Conservation (phyloP, 2,329 filamentous ascomycete genomes). For the Exophiala xenobiotica region DNA sequence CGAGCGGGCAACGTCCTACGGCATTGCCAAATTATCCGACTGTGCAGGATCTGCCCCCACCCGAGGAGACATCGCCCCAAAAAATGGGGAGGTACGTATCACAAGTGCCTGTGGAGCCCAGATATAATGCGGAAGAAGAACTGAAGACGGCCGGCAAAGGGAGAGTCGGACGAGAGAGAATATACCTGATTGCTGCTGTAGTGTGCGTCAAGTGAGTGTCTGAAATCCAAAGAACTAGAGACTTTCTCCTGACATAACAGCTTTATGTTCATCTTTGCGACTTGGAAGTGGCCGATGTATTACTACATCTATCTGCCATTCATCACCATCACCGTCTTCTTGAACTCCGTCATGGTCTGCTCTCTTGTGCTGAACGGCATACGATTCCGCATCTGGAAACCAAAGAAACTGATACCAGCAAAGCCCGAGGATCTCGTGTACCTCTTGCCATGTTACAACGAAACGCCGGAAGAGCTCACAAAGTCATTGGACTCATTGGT, state of each 20-base stretch:
- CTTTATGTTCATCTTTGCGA: neutral
- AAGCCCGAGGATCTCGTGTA: neutral
- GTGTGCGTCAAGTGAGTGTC: neutral
- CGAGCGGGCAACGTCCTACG: neutral
- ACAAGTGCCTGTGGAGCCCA: neutral
- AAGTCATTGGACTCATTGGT: neutral
- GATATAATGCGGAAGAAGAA: neutral
- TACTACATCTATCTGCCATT: neutral
- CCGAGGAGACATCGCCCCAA: neutral
- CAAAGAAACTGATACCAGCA: neutral
- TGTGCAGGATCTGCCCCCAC: neutral
- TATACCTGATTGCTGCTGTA: neutral
- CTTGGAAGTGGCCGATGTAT: neutral
- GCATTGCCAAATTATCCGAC: neutral
- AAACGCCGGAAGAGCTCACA: neutral
- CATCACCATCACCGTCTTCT: neutral
- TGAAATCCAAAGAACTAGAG: neutral
- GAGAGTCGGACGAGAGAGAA: neutral
- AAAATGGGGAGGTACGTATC: neutral
- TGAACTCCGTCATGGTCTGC: neutral
- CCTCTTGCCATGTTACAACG: neutral
- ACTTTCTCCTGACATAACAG: neutral
- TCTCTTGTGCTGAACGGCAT: neutral
- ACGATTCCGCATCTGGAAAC: neutral
- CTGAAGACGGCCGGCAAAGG: neutral